Evolutionary conservation across 148 eudicot genomes (phyloP).

Genomic region (Polygonum aviculare): DNA sequence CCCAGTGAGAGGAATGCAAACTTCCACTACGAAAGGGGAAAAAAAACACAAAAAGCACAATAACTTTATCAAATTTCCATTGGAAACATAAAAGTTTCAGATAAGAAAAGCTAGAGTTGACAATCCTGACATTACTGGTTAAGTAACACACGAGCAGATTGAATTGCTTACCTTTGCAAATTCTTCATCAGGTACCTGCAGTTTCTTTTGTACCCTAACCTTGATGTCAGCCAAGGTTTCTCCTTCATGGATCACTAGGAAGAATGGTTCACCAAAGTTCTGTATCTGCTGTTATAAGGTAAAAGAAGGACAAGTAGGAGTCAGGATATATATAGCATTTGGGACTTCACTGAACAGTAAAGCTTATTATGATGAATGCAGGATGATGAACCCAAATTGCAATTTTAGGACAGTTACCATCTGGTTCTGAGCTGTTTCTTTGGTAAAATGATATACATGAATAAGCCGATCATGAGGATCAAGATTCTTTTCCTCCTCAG

Average conservation of each 20-base stretch:
- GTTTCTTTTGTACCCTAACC: conserved; percentile 65
- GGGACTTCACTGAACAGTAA: neutral
- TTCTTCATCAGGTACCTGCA: conserved; percentile 84
- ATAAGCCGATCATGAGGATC: conserved; percentile 70
- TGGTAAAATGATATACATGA: conserved; percentile 79
- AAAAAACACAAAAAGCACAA: neutral
- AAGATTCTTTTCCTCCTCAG: conserved; percentile 87
- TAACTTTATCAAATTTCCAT: neutral
- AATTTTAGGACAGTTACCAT: conserved; percentile 26
- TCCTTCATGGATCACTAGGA: conserved; percentile 77
- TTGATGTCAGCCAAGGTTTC: conserved; percentile 77
- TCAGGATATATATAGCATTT: neutral
- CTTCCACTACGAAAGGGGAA: conserved; percentile 21
- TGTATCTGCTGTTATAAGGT: conserved; percentile 50
- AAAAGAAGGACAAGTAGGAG: neutral
- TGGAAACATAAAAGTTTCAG: neutral
- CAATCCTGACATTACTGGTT: neutral
- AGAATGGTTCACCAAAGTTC: conserved; percentile 86
- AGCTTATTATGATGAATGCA: neutral
- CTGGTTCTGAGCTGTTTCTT: conserved; percentile 78
- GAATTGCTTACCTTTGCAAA: conserved; percentile 50
- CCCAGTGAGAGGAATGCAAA: conserved; percentile 33
- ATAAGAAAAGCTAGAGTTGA: neutral
- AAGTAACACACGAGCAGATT: neutral
- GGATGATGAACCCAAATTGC: neutral